Evolutionary conservation across 129 eudicot genomes (phyloP), one percentile per base, ranked within the genome.

Genomic region (Pseudognaphalium luteoalbum): DNA sequence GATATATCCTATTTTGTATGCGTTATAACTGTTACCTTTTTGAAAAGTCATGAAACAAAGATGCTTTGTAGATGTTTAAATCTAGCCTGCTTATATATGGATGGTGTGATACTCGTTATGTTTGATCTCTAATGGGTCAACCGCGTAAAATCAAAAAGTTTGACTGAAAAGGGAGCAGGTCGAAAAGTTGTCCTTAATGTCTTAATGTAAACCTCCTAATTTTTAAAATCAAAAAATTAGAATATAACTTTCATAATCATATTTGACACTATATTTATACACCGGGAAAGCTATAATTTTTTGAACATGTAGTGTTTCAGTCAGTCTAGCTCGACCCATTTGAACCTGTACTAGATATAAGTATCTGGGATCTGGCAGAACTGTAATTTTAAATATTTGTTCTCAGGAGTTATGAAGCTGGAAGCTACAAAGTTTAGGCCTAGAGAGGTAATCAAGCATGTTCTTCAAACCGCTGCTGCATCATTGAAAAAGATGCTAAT

Each of bases 381-480:
- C 0, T 64, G 22, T 58, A 63, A 65, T 28, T 4, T 51, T 78
- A 34, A 3, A 14, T 2, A 66, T 50, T 78, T 72, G 58, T 76
- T 50, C 44, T 71, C 67, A 93, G 98, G 98, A 66, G 98, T 90
- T 78, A 93, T 93, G 98, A 90, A 70, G 81, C 70, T 93, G 84
- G 98, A 93, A 86, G 97, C 98, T 72, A 87, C 97, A 60, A 93
- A 93, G 71, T 93, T 93, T 75, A 85, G 98, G 85, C 98, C 98
- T 68, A 85, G 98, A 84, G 97, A 93, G 81, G 98, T 93, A 70
- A 96, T 93, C 65, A 93, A 87, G 83, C 98, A 93, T 75, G 98
- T 90, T 20, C 96, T 93, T 51, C 98, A 93, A 84, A 93, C 97
- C 37, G 91, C 97, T 74, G 96, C 97, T 22, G 98, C 98, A 63